These are phyloP conservation scores for Porogramme epimiltina DNA, from an alignment of 1,284 basidiomycete genomes.

Conservation along the genomic window DNA sequence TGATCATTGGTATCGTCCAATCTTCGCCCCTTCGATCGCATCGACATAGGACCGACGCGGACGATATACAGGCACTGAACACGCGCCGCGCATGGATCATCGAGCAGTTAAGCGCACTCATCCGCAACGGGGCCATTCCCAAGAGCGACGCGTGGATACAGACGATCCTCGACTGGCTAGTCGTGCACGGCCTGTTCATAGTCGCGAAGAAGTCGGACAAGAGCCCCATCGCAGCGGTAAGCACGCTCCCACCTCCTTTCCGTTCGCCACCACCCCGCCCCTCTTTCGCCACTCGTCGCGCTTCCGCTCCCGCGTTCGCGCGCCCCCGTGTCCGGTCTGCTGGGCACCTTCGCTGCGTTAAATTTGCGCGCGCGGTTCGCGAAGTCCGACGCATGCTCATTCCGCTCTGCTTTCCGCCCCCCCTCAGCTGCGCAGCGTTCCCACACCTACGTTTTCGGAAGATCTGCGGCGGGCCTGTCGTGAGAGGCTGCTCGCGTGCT, in stretches of 20 bases:
- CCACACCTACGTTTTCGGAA: slow-evolving; percentile 76
- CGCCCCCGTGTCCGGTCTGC: slow-evolving; percentile 1
- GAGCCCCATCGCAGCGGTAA: slow-evolving; percentile 60
- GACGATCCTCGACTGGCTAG: slow-evolving; percentile 79
- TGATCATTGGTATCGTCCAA: slow-evolving; percentile 11
- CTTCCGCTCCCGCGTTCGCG: not conserved
- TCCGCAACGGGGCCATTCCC: slow-evolving; percentile 81
- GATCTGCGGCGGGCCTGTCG: slow-evolving; percentile 68
- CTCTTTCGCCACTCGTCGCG: not conserved
- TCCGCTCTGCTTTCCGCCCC: slow-evolving; percentile 3
- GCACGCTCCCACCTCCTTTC: slow-evolving; percentile 29
- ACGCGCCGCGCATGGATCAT: slow-evolving; percentile 78
- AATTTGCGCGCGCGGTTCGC: not conserved
- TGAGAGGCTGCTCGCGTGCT: slow-evolving; percentile 69
- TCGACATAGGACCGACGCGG: slow-evolving; percentile 38
- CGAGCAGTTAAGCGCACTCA: slow-evolving; percentile 82
- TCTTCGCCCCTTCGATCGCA: slow-evolving; percentile 3
- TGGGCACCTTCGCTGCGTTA: not conserved
- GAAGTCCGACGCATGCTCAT: slow-evolving; percentile 12
- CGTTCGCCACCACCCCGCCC: not conserved
- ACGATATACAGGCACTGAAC: slow-evolving; percentile 47
- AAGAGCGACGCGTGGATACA: slow-evolving; percentile 82
- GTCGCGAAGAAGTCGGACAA: slow-evolving; percentile 77
- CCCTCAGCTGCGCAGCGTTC: slow-evolving; percentile 58
- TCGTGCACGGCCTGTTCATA: slow-evolving; percentile 83